phyloP scores from a whole-genome alignment of 805 yeast genomes.

The Candida argentea region DNA sequence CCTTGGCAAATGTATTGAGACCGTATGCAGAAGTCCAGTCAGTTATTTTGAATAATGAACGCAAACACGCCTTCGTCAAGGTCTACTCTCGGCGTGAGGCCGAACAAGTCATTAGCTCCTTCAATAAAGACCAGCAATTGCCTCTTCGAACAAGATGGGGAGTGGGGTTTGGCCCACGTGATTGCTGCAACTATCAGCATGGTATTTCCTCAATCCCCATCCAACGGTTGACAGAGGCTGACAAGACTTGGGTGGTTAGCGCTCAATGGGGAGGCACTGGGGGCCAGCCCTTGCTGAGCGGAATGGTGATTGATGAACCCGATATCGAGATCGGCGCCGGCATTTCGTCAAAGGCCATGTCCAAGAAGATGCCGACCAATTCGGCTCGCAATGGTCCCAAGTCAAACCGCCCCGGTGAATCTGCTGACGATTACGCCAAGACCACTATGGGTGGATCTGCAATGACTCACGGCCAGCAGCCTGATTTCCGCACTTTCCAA shows the following conservation, averaged over 20 bases:
- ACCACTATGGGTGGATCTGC: conserved; percentile 15
- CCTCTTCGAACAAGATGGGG: conserved; percentile 93
- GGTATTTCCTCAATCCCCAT: conserved; percentile 86
- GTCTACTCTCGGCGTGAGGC: conserved; percentile 90
- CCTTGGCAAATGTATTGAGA: conserved; percentile 57
- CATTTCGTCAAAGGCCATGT: conserved; percentile 83
- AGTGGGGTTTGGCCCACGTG: conserved; percentile 98
- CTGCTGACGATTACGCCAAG: conserved; percentile 32
- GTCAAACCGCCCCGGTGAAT: conserved; percentile 57
- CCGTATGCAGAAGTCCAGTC: conserved; percentile 91
- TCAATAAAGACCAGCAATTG: conserved; percentile 55
- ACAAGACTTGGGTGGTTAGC: conserved; percentile 73
- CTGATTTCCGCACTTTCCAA: conserved; percentile 23
- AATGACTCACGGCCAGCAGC: conserved; percentile 27
- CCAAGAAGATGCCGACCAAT: conserved; percentile 88
- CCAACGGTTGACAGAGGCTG: conserved; percentile 87
- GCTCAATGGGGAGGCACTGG: conserved; percentile 99
- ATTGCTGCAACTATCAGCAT: conserved; percentile 89
- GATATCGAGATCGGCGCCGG: conserved; percentile 96
- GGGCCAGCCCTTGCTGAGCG: conserved; percentile 69
- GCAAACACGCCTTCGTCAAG: conserved; percentile 94
- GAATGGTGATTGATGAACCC: conserved; percentile 88
- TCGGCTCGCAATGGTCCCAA: conserved; percentile 78
- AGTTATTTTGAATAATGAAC: conserved; percentile 73
- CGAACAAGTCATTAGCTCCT: conserved; percentile 63